These are phyloP conservation scores for Fusarium penzigii DNA, from an alignment of 2,329 filamentous ascomycete species.

Conservation along the genomic window DNA sequence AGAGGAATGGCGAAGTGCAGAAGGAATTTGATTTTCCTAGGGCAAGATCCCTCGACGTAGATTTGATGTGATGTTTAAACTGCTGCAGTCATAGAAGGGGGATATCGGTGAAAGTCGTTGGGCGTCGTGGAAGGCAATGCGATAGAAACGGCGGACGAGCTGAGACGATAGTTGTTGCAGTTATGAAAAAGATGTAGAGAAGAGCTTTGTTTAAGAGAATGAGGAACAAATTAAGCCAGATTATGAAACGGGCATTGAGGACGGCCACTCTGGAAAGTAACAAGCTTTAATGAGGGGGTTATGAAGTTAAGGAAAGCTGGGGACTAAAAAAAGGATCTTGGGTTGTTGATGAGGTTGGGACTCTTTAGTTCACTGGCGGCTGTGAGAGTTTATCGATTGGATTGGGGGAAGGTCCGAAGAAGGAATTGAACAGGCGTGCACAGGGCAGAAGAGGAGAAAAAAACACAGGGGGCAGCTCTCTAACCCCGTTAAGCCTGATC, in stretches of 20 bases:
- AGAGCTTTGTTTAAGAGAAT: neutral
- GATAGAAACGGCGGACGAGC: slow-evolving; percentile 10
- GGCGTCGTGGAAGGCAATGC: slow-evolving; percentile 14
- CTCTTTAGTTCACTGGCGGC: neutral
- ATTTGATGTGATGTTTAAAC: slow-evolving; percentile 15
- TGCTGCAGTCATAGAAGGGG: slow-evolving; percentile 18
- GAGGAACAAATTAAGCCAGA: neutral
- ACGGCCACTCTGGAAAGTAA: neutral
- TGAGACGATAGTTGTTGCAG: neutral
- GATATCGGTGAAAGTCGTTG: slow-evolving; percentile 2
- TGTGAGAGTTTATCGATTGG: neutral
- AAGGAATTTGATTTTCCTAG: slow-evolving; percentile 17
- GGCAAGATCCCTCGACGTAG: slow-evolving; percentile 17
- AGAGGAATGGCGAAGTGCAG: slow-evolving; percentile 14
- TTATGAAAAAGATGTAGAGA: neutral
- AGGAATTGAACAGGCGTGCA: neutral
- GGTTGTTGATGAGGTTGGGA: neutral
- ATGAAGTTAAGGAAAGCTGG: neutral
- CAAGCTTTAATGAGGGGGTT: neutral
- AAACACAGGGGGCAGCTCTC: neutral
- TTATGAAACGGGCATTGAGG: neutral
- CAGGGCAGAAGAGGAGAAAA: neutral
- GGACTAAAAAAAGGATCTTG: neutral
- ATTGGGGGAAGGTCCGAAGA: neutral
- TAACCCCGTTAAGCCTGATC: too few species aligned